Percentiles rank a stretch among this genome's conserved stretches.
These are phyloP conservation scores for Ramularia collo-cygni DNA, from an alignment of 2,329 filamentous ascomycete genomes.

Conservation along the genomic window DNA sequence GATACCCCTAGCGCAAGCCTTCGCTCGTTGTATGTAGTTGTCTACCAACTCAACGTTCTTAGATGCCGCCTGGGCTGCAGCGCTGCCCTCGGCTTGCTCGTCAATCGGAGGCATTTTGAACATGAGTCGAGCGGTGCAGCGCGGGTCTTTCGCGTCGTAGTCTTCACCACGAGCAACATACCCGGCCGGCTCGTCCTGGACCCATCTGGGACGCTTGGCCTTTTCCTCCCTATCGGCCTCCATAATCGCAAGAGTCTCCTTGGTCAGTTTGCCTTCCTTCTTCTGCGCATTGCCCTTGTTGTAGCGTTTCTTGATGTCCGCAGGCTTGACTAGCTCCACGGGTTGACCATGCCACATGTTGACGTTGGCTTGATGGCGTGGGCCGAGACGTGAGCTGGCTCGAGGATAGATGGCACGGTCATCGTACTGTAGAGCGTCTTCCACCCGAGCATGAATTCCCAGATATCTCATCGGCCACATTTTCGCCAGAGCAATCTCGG, in stretches of 20 bases:
- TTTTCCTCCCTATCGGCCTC: constrained; percentile 75
- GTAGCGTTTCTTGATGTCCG: constrained; percentile 75
- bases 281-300: constrained; percentile 55
- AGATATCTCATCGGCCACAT: constrained; percentile 96
- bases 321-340: constrained; percentile 82
- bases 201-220: constrained; percentile 82
- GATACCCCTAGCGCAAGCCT: constrained; percentile 56
- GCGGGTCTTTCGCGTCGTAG: constrained; percentile 61
- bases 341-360: constrained; percentile 77
- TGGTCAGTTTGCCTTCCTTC: constrained; percentile 69
- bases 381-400: constrained; percentile 84
- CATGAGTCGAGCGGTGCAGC: constrained; percentile 65
- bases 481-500: constrained; percentile 86
- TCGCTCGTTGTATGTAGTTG: constrained; percentile 67
- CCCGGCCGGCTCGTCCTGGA: constrained; percentile 82
- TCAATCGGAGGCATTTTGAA: constrained; percentile 59
- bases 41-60: constrained; percentile 56
- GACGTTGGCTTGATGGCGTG: constrained; percentile 83
- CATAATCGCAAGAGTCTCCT: constrained; percentile 69
- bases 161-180: constrained; percentile 84
- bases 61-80: constrained; percentile 1
- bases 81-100: constrained; percentile 15
- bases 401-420: constrained; percentile 89
- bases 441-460: constrained; percentile 88
- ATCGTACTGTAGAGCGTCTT: constrained; percentile 94